These are phyloP conservation scores for Tetradesmus lagerheimii DNA, from an alignment of 139 green algal genomes.

Conservation along the genomic window DNA sequence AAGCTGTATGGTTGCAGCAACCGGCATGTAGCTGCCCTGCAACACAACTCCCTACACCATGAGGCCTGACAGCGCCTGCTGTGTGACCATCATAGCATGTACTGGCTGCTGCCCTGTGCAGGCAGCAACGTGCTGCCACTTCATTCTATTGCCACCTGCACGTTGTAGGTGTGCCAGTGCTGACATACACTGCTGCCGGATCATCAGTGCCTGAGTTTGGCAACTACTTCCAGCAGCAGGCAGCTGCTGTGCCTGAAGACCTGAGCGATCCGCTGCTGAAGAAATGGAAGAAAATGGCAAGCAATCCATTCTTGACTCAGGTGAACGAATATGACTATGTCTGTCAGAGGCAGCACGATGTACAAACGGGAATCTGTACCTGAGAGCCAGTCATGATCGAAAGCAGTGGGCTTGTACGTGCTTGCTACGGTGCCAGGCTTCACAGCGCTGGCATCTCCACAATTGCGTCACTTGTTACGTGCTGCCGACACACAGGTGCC, in stretches of 20 bases:
- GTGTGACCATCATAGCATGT: not conserved
- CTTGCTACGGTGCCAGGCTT: no score
- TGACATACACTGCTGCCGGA: not conserved
- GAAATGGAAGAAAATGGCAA: constrained; percentile 22
- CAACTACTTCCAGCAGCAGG: constrained; percentile 51
- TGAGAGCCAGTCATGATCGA: not conserved
- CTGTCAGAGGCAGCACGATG: not conserved
- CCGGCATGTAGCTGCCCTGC: not conserved
- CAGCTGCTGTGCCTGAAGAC: constrained; percentile 30
- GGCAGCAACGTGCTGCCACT: no score
- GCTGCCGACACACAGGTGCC: constrained; percentile 13
- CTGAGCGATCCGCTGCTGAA: constrained; percentile 29
- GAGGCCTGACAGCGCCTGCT: not conserved
- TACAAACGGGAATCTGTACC: not conserved
- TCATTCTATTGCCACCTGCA: no score
- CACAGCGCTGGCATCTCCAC: no score
- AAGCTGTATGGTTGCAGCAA: no score
- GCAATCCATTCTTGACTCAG: constrained; percentile 43
- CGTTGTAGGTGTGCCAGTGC: not conserved
- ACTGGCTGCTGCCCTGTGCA: not conserved
- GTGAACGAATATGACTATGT: not conserved
- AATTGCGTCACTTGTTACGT: not conserved
- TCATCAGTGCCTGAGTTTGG: constrained; percentile 39
- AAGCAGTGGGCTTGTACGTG: not conserved
- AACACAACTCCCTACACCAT: not conserved